Evolutionary conservation across 2,329 filamentous ascomycete species (phyloP).

Genomic region (Anthostomella pinea): DNA sequence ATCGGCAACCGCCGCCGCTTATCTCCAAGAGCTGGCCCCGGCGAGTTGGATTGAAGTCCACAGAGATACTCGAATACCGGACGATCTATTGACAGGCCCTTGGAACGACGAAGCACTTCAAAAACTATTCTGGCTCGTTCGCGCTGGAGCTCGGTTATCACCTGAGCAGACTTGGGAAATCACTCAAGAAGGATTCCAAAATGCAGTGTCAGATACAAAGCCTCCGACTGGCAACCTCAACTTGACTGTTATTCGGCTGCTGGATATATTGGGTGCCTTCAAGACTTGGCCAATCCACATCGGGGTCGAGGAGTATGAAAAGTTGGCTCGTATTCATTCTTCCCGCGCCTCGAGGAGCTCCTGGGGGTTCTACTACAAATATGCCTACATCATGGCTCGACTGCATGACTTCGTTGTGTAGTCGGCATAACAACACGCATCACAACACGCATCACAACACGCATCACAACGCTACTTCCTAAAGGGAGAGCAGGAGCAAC

Average conservation of each 20-base stretch:
- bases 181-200: slow-evolving; percentile 36
- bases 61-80: slow-evolving; percentile 37
- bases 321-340: no score
- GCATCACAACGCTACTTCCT: not conserved
- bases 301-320: slow-evolving; percentile 4
- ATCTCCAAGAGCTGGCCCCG: slow-evolving; percentile 5
- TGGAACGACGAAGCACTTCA: slow-evolving; percentile 39
- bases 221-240: slow-evolving; percentile 10
- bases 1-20: slow-evolving; percentile 22
- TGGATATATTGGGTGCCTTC: slow-evolving; percentile 13
- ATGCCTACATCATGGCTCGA: slow-evolving; percentile 1
- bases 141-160: slow-evolving; percentile 35
- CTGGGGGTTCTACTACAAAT: not conserved
- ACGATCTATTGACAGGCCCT: slow-evolving; percentile 39
- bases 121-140: slow-evolving; percentile 46
- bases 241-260: slow-evolving; percentile 15
- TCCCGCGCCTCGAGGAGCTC: no score
- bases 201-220: slow-evolving; percentile 25
- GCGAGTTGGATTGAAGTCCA: slow-evolving; percentile 36
- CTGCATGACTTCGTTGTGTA: not conserved
- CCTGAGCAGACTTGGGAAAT: slow-evolving; percentile 41
- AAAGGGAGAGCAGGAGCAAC: no score
- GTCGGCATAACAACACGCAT: not conserved
- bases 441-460: not conserved
- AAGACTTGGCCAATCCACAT: slow-evolving; percentile 15